Evolutionary conservation across 106 monocot species (phyloP).

Genomic region (Phalaenopsis aphrodite): DNA sequence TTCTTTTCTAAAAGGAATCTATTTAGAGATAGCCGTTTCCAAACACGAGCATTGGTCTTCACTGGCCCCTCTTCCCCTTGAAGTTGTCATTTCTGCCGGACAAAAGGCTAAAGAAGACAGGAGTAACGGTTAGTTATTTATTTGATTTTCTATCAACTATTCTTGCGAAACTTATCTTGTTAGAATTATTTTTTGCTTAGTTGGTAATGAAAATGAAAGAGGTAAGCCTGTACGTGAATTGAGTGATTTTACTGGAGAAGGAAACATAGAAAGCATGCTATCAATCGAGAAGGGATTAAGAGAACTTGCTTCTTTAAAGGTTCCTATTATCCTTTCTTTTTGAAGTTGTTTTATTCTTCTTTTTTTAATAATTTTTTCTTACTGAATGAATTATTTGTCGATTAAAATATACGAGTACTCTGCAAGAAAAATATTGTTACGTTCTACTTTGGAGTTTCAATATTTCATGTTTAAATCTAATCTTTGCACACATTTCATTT

Average conservation of each 20-base stretch:
- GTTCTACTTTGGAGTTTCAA: neutral
- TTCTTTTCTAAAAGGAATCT: conserved; percentile 39
- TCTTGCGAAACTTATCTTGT: neutral
- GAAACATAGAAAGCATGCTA: conserved; percentile 95
- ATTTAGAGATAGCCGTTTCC: conserved; percentile 69
- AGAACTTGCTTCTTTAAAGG: conserved; percentile 91
- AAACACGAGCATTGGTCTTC: conserved; percentile 96
- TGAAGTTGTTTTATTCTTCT: neutral
- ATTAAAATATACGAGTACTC: neutral
- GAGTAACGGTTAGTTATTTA: conserved; percentile 14
- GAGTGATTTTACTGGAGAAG: conserved; percentile 78
- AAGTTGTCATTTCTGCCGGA: conserved; percentile 79
- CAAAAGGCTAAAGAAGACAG: conserved; percentile 80
- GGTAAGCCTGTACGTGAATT: conserved; percentile 40
- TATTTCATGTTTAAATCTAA: neutral
- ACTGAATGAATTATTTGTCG: neutral
- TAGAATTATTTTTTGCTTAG: conserved; percentile 19
- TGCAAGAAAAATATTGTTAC: neutral
- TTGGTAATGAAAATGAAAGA: conserved; percentile 43
- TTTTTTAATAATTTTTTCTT: neutral
- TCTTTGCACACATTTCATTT: conserved; percentile 1
- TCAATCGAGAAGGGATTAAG: conserved; percentile 86
- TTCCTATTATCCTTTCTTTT: conserved; percentile 10
- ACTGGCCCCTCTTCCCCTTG: conserved; percentile 85
- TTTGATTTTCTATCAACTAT: neutral